Percentiles rank a stretch among this genome's conserved stretches.
phyloP scores from a whole-genome alignment of 495 filamentous ascomycete genomes.

The Cairneyella variabilis region DNA sequence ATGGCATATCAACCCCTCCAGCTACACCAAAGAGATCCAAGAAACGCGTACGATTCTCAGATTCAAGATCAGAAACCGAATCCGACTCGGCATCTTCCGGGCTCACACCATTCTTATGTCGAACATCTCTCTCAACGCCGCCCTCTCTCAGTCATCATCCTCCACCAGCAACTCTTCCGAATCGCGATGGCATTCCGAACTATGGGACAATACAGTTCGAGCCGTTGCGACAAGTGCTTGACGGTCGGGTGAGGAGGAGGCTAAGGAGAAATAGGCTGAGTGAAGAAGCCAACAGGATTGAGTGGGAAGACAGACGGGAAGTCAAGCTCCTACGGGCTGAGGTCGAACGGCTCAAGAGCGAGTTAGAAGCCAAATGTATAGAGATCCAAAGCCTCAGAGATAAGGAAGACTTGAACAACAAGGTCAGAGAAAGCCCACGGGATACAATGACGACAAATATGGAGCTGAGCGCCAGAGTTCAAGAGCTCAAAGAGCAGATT shows the following conservation, averaged over 20 bases:
- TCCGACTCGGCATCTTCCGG: conserved; percentile 44
- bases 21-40: conserved; percentile 34
- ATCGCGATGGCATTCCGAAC: conserved; percentile 23
- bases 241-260: conserved; percentile 64
- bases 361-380: conserved; percentile 47
- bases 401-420: conserved; percentile 20
- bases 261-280: conserved; percentile 68
- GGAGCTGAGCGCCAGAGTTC: conserved; percentile 12
- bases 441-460: conserved; percentile 5
- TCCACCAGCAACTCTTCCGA: conserved; percentile 28
- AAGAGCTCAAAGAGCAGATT: conserved; percentile 22
- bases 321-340: conserved; percentile 35
- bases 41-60: conserved; percentile 71
- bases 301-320: conserved; percentile 49
- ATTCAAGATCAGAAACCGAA: no score
- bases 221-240: conserved; percentile 63
- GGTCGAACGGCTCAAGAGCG: conserved; percentile 46
- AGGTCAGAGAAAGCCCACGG: conserved; percentile 20
- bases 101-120: conserved; percentile 62
- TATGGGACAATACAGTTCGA: conserved; percentile 52
- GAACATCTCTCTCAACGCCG: conserved; percentile 49
- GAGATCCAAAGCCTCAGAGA: conserved; percentile 34
- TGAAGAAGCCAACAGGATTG: conserved; percentile 67
- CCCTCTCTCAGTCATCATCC: conserved; percentile 43
- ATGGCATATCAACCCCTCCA: conserved; percentile 26